phyloP scores from a whole-genome alignment of 2,329 filamentous ascomycete genomes.

The Aspergillus glaucus region DNA sequence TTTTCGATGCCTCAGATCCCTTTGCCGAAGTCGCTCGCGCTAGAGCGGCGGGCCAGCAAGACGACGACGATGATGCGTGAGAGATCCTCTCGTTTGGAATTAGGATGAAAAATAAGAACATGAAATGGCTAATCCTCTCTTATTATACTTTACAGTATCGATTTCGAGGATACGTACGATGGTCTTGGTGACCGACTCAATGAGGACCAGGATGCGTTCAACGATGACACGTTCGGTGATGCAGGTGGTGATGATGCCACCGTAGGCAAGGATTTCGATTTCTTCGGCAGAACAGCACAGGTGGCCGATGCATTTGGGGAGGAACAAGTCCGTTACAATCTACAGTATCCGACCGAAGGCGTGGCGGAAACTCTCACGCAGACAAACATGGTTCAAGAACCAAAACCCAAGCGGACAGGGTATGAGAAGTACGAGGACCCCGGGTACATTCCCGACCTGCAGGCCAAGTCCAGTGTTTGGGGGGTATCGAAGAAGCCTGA shows the following conservation, averaged over 20 bases:
- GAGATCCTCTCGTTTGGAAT: slow-evolving; percentile 31
- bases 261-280: slow-evolving; percentile 92
- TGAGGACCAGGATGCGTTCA: slow-evolving; percentile 88
- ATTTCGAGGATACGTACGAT: slow-evolving; percentile 98
- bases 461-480: slow-evolving; percentile 92
- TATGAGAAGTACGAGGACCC: slow-evolving; percentile 88
- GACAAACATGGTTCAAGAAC: slow-evolving; percentile 41
- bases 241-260: slow-evolving; percentile 28
- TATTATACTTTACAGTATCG: slow-evolving; percentile 47
- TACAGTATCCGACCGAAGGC: slow-evolving; percentile 50
- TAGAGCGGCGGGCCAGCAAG: slow-evolving; percentile 36
- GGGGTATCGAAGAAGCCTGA: slow-evolving; percentile 50
- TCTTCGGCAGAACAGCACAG: slow-evolving; percentile 86
- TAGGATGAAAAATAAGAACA: background rate
- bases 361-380: slow-evolving; percentile 42
- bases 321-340: slow-evolving; percentile 77
- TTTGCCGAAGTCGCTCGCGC: slow-evolving; percentile 72
- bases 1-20: slow-evolving; percentile 80
- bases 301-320: slow-evolving; percentile 81
- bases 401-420: slow-evolving; percentile 68
- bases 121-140: background rate
- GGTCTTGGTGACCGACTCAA: slow-evolving; percentile 85
- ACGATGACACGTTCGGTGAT: slow-evolving; percentile 78
- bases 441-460: slow-evolving; percentile 79
- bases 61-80: slow-evolving; percentile 57